Evolutionary conservation across 495 filamentous ascomycete genomes (phyloP).

Genomic region (Aspergillus ellipticus): DNA sequence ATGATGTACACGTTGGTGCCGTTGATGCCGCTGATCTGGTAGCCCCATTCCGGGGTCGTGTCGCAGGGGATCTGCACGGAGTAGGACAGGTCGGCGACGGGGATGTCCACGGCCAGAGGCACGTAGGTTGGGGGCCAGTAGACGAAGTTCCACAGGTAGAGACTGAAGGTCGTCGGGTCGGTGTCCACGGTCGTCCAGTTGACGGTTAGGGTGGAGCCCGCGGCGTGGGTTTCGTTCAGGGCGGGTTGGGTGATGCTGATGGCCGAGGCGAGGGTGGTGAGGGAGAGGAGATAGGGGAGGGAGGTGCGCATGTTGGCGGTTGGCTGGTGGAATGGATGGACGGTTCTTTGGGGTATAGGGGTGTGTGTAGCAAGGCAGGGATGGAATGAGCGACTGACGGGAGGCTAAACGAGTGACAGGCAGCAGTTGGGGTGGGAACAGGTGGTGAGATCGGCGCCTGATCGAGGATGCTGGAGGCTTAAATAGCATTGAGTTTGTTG

Average conservation of each 20-base stretch:
- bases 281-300: background rate
- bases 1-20: slow-evolving; percentile 49
- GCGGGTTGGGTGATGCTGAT: slow-evolving; percentile 23
- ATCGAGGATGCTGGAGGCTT: too few relatives aligned
- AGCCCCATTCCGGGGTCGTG: slow-evolving; percentile 36
- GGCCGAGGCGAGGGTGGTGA: slow-evolving; percentile 14
- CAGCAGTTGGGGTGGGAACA: too few relatives aligned
- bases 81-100: slow-evolving; percentile 24
- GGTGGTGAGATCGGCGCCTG: too few relatives aligned
- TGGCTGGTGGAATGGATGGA: too few relatives aligned
- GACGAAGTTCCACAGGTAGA: slow-evolving; percentile 50
- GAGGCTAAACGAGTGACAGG: too few relatives aligned
- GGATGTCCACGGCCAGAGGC: slow-evolving; percentile 33
- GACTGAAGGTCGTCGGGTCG: slow-evolving; percentile 38
- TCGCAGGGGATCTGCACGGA: slow-evolving; percentile 41
- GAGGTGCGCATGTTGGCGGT: slow-evolving; percentile 10
- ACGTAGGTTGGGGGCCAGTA: slow-evolving; percentile 44
- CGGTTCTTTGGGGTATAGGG: too few relatives aligned
- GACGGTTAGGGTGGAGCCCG: slow-evolving; percentile 32
- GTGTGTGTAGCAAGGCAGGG: too few relatives aligned
- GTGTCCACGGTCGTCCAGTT: slow-evolving; percentile 45
- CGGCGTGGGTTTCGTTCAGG: slow-evolving; percentile 28
- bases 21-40: slow-evolving; percentile 48
- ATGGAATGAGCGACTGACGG: too few relatives aligned
- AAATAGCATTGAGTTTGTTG: too few relatives aligned